Percentiles rank a stretch among this genome's conserved stretches.
These are phyloP conservation scores for Vigna unguiculata DNA, from an alignment of 306 rosid species.

Conservation along the genomic window DNA sequence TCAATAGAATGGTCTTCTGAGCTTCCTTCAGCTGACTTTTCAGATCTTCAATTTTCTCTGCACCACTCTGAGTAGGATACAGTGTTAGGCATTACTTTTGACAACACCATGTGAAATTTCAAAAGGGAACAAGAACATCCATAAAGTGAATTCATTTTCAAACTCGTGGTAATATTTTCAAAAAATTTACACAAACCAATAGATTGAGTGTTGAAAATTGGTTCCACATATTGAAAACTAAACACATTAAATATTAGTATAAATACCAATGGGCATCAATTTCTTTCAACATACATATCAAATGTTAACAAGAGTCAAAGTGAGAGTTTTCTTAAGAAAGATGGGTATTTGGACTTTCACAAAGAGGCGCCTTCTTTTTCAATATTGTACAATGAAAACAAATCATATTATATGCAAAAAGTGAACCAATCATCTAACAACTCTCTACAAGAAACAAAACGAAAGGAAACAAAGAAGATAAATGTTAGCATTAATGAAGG, in stretches of 20 bases:
- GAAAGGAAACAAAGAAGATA: constrained; percentile 38
- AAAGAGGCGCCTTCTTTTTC: not conserved
- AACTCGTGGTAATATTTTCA: not conserved
- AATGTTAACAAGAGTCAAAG: constrained; percentile 39
- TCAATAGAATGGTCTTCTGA: constrained; percentile 50
- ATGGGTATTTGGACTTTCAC: constrained; percentile 42
- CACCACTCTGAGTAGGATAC: constrained; percentile 49
- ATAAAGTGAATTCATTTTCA: not conserved
- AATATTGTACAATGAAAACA: not conserved
- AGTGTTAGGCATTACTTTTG: not conserved
- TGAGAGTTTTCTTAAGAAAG: constrained; percentile 13
- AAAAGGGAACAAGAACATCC: not conserved
- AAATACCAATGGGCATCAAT: not conserved
- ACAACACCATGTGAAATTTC: constrained; percentile 12
- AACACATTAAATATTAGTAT: not conserved
- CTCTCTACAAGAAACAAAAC: constrained; percentile 50
- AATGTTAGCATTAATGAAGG: constrained; percentile 34
- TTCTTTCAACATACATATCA: not conserved
- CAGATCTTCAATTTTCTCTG: constrained; percentile 55
- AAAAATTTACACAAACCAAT: constrained; percentile 22
- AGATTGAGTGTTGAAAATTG: constrained; percentile 35
- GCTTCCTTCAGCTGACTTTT: constrained; percentile 57
- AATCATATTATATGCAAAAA: not conserved
- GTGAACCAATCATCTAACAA: constrained; percentile 42
- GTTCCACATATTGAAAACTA: constrained; percentile 2